Evolutionary conservation across 257 asterid species (phyloP), one percentile per base, ranked within the genome.

Genomic region (Plantago elongata): DNA sequence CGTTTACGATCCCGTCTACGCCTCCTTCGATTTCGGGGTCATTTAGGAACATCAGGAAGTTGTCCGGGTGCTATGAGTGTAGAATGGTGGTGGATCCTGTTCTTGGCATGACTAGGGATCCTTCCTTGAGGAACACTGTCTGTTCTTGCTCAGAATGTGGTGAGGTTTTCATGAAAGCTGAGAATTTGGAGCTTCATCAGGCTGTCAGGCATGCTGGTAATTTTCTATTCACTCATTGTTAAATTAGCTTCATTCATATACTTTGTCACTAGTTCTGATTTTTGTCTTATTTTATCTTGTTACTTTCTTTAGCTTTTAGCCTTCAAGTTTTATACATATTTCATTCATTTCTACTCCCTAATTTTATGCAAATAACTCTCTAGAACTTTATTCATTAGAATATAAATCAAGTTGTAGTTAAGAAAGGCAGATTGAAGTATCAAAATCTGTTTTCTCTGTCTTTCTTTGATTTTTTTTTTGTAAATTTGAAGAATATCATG

Each of bases 151-250:
- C 85, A 66, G 71, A 70, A 13, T 89, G 95, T 70, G 91, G 94
- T 46, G 89, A 89, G 12, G 74, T 86, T 55, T 89, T 89, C 85
- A 83, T 74, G 79, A 89, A 84, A 65, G 29, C 90, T 77, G 95
- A 86, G 67, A 66, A 71, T 74, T 66, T 89, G 85, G 94, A 89
- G 66, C 81, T 82, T 66, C 97, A 89, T 78, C 95, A 82, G 68
- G 83, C 90, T 78, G 86, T 81, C 47, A 82, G 80, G 60, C 97
- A 89, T 80, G 97, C 97, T 62, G 97, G 97, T 89, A 86, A 60
- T 3, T 45, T 44, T 43, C 38, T 40, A 11, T 52, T 51, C 12
- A 2, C 18, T 45, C 3, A 14, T 29, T 69, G 14, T 54, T n/a
- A 6, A 22, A 17, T 18, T 52, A 9, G 3, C 16, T 14, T 49